Evolutionary conservation across 768 basidiomycete species (phyloP).

Genomic region (Trametes coccinea): DNA sequence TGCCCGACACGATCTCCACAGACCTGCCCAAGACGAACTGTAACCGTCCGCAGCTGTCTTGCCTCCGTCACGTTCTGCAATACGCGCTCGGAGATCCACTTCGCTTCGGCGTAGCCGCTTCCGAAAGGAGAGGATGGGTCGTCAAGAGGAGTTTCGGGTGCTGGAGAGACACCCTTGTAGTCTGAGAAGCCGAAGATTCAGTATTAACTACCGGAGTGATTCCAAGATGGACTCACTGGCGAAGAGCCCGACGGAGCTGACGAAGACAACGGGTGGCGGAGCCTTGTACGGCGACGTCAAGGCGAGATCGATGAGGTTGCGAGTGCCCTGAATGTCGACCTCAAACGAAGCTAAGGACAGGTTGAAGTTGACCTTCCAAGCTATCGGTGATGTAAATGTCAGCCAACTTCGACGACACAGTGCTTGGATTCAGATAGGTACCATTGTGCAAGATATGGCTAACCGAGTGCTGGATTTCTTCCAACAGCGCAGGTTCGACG

Average conservation of each 20-base stretch:
- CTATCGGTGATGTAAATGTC: slow-evolving; percentile 13
- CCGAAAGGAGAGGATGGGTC: slow-evolving; percentile 38
- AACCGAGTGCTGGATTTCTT: slow-evolving; percentile 4
- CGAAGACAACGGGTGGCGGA: slow-evolving; percentile 27
- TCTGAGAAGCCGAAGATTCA: not conserved
- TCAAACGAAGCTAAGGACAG: slow-evolving; percentile 39
- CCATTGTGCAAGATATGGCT: not conserved
- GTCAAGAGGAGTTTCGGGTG: not conserved
- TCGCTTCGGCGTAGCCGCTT: slow-evolving; percentile 47
- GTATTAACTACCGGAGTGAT: not conserved
- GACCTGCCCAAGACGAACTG: slow-evolving; percentile 48
- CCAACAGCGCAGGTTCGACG: slow-evolving; percentile 4
- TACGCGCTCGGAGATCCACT: slow-evolving; percentile 45
- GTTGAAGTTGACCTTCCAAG: slow-evolving; percentile 46
- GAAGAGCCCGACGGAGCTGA: slow-evolving; percentile 11
- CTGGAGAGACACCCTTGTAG: not conserved
- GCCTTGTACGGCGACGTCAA: not conserved
- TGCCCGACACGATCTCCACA: slow-evolving; percentile 42
- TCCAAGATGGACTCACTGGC: not conserved
- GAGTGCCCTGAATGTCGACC: slow-evolving; percentile 31
- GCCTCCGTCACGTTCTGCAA: slow-evolving; percentile 32
- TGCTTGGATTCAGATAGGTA: not conserved
- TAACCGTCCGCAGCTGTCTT: slow-evolving; percentile 38
- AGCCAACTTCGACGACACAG: not conserved
- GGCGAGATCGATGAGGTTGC: slow-evolving; percentile 14